These are phyloP conservation scores for Phoma sp. DNA, from an alignment of 2,329 filamentous ascomycete species.

Conservation along the genomic window DNA sequence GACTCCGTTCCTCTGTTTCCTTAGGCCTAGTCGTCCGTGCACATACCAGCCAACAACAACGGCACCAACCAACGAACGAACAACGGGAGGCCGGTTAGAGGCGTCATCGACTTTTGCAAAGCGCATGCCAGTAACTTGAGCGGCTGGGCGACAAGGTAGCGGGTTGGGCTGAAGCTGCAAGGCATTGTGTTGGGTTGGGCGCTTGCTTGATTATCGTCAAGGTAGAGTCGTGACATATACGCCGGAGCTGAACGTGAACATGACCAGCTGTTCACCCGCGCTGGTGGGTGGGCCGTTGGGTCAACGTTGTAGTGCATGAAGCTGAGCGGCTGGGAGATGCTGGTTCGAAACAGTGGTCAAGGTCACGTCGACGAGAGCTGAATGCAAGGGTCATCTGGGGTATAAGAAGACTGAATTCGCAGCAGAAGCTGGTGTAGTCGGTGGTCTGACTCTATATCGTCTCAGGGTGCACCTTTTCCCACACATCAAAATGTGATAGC, in stretches of 20 bases:
- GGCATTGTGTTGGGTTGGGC: too few relatives aligned
- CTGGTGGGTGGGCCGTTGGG: conserved; percentile 6
- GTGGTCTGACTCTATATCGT: not conserved
- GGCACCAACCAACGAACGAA: not conserved
- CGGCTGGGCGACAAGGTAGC: too few relatives aligned
- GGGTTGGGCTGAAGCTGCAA: too few relatives aligned
- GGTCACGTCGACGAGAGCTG: conserved; percentile 10
- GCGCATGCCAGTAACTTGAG: not conserved
- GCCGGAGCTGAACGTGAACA: not conserved
- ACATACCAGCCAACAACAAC: not conserved
- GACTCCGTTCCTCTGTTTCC: too few relatives aligned
- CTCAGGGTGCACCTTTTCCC: not conserved
- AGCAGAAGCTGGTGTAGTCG: conserved; percentile 4
- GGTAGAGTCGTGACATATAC: not conserved
- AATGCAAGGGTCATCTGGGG: not conserved
- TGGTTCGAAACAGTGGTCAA: too few relatives aligned
- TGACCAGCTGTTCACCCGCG: conserved; percentile 10
- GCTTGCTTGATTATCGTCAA: too few relatives aligned
- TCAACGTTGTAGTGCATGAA: conserved; percentile 9
- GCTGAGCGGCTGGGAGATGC: not conserved
- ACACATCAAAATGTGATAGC: not conserved
- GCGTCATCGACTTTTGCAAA: conserved; percentile 10
- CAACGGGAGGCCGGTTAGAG: not conserved
- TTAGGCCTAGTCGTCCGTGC: too few relatives aligned
- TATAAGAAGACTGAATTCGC: not conserved